Percentiles rank a stretch among this genome's conserved stretches.
phyloP scores from a whole-genome alignment of 306 rosid genomes.

The Quercus cerris region DNA sequence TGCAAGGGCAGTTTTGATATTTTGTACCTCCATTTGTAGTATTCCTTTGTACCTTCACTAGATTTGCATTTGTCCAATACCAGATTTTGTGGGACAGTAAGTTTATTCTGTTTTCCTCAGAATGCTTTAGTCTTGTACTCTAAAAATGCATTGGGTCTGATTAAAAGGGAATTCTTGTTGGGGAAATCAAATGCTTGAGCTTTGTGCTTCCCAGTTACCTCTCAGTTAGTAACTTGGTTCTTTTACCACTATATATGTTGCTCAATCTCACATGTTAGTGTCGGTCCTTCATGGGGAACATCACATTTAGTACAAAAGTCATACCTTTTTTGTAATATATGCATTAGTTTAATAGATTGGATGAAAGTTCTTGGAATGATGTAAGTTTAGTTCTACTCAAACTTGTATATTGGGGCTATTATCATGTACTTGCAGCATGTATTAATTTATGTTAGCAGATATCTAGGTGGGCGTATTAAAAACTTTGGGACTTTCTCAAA shows the following conservation, averaged over 20 bases:
- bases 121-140: constrained; percentile 20
- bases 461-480: neutral
- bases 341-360: neutral
- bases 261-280: constrained; percentile 45
- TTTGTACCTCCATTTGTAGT: constrained; percentile 14
- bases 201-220: constrained; percentile 45
- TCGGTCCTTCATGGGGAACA: constrained; percentile 35
- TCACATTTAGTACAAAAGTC: constrained; percentile 18
- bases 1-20: constrained; percentile 24
- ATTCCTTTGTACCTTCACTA: constrained; percentile 42
- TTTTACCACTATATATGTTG: neutral
- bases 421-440: neutral
- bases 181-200: constrained; percentile 49
- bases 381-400: neutral
- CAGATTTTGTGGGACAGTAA: constrained; percentile 50
- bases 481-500: neutral
- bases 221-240: neutral
- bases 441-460: neutral
- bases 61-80: constrained; percentile 39
- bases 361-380: neutral
- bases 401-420: neutral
- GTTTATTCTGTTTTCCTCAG: constrained; percentile 36
- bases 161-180: constrained; percentile 22
- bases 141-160: neutral
- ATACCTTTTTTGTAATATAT: neutral